Conservation (phyloP, 2,329 filamentous ascomycete species). For the Epichloe sibirici region DNA sequence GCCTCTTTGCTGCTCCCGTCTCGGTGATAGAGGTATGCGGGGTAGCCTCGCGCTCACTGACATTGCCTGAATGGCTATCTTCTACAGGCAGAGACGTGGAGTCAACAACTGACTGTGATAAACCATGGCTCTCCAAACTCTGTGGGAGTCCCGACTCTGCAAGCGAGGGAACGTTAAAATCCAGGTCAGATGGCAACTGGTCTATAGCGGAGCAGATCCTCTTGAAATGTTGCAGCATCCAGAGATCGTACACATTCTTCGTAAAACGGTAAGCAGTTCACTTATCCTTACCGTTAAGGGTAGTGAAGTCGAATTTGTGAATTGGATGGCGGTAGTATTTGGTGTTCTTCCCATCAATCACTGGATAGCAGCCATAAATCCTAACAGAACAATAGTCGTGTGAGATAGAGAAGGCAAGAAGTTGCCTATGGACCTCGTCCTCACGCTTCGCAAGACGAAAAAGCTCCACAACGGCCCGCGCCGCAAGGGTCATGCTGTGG, state of each 20-base stretch:
- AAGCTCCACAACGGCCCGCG: slow-evolving; percentile 26
- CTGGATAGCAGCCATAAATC: slow-evolving; percentile 30
- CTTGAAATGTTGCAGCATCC: not conserved
- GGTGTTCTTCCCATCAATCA: slow-evolving; percentile 20
- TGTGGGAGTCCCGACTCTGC: not conserved
- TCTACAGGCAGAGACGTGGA: not conserved
- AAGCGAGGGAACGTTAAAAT: not conserved
- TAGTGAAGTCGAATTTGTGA: slow-evolving; percentile 19
- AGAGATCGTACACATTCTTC: not conserved
- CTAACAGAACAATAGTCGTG: slow-evolving; percentile 15
- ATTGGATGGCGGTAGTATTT: slow-evolving; percentile 28
- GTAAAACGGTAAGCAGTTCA: not conserved
- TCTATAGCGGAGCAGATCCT: not conserved
- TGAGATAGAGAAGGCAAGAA: slow-evolving; percentile 32
- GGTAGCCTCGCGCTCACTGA: too few relatives aligned
- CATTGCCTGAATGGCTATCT: not conserved
- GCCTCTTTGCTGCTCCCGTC: too few relatives aligned
- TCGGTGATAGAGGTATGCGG: too few relatives aligned
- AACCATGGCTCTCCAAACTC: not conserved
- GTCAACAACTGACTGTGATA: not conserved
- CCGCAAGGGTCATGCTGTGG: slow-evolving; percentile 28
- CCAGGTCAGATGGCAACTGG: not conserved
- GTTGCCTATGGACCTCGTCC: slow-evolving; percentile 25
- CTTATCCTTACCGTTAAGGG: not conserved
- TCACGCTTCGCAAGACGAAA: slow-evolving; percentile 24